A percentile compares a stretch with the other conserved stretches of the same genome.
phyloP scores from a whole-genome alignment of 495 filamentous ascomycete species.

The Tuber borchii region DNA sequence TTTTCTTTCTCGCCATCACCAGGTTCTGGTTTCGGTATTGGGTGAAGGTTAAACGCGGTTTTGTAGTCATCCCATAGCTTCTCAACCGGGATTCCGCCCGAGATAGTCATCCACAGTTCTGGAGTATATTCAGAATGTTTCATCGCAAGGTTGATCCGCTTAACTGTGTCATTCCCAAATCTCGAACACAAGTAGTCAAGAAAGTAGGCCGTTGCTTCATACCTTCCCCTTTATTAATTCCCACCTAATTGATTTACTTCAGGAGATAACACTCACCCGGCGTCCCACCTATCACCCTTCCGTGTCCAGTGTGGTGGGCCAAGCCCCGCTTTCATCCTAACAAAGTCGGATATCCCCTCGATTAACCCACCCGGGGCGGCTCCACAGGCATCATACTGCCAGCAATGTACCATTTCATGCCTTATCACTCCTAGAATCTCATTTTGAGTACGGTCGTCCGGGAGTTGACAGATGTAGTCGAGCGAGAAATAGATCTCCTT shows the following conservation, averaged over 20 bases:
- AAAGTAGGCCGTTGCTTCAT: conserved; percentile 89
- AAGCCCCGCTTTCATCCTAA: conserved; percentile 66
- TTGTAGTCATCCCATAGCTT: conserved; percentile 71
- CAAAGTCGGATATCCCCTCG: conserved; percentile 93
- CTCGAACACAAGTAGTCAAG: conserved; percentile 63
- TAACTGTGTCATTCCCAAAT: conserved; percentile 66
- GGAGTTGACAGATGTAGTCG: conserved; percentile 58
- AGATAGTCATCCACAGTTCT: conserved; percentile 59
- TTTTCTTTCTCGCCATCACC: conserved; percentile 6
- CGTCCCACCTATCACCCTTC: conserved; percentile 65
- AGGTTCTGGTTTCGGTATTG: background rate
- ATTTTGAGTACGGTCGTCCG: conserved; percentile 43
- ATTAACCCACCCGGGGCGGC: conserved; percentile 70
- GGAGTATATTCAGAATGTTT: conserved; percentile 53
- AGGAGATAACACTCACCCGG: conserved; percentile 46
- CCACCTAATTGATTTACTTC: background rate
- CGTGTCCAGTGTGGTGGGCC: conserved; percentile 79
- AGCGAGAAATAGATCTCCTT: conserved; percentile 91
- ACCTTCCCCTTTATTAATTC: conserved; percentile 41
- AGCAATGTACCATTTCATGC: conserved; percentile 95
- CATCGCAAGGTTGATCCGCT: conserved; percentile 65
- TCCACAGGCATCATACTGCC: conserved; percentile 66
- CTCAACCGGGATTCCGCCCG: conserved; percentile 58
- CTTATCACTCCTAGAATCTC: conserved; percentile 80
- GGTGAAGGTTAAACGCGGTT: conserved; percentile 15